Percentiles rank a stretch among this genome's conserved stretches.
phyloP scores from a whole-genome alignment of 805 yeast species.

The Candida boleticola region DNA sequence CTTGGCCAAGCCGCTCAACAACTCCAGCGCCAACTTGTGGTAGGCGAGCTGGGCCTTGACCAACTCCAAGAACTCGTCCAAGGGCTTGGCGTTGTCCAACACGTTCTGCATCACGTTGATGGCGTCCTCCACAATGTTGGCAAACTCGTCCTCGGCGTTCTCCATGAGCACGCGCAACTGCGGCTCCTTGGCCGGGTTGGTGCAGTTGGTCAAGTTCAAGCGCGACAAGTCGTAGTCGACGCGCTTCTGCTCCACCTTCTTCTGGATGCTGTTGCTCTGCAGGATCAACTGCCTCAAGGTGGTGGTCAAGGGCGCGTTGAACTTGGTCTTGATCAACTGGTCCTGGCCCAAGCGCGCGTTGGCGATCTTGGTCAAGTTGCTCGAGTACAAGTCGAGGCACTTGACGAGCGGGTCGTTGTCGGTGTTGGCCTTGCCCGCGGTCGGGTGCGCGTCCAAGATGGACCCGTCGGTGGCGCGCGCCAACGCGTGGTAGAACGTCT shows the following conservation, averaged over 20 bases:
- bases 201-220: constrained; percentile 36
- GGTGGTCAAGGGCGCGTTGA: constrained; percentile 64
- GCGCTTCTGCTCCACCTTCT: constrained; percentile 73
- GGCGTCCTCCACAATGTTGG: constrained; percentile 86
- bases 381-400: constrained; percentile 65
- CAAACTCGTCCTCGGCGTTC: constrained; percentile 84
- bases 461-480: constrained; percentile 69
- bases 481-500: constrained; percentile 79
- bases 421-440: constrained; percentile 6
- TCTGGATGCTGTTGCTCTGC: constrained; percentile 67
- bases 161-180: constrained; percentile 75
- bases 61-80: constrained; percentile 64
- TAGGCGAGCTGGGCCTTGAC: constrained; percentile 78
- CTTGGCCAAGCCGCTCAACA: constrained; percentile 62
- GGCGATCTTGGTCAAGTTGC: constrained; percentile 71
- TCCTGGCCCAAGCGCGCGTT: constrained; percentile 84
- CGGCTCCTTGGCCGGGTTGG: constrained; percentile 57
- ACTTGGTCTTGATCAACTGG: constrained; percentile 62
- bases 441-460: constrained; percentile 32
- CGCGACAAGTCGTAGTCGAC: constrained; percentile 79
- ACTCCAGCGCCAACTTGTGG: constrained; percentile 71
- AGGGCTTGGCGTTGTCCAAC: constrained; percentile 65
- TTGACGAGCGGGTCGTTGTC: constrained; percentile 50
- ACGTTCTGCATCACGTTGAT: constrained; percentile 80
- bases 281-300: constrained; percentile 59